Evolutionary conservation across 805 yeast genomes (phyloP).

Genomic region (Candida maltosa): DNA sequence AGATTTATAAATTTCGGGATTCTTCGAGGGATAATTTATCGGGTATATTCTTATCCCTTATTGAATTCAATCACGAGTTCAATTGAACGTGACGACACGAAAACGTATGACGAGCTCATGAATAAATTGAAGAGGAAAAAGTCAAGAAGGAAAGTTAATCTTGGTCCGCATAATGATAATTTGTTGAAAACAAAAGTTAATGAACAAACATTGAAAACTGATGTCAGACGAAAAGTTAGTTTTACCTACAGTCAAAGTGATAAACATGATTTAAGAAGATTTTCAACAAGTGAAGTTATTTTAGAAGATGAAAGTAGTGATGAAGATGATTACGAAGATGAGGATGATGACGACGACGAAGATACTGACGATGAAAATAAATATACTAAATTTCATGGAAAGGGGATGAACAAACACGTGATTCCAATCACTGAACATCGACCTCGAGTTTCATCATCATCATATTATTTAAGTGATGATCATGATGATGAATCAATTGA

Average conservation of each 20-base stretch:
- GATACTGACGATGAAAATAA: constrained; percentile 2
- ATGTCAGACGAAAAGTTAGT: constrained; percentile 29
- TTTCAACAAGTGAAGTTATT: constrained; percentile 9
- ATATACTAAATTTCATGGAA: not conserved
- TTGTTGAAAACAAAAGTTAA: constrained; percentile 18
- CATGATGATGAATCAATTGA: constrained; percentile 6
- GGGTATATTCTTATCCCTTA: constrained; percentile 77
- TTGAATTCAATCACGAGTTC: constrained; percentile 38
- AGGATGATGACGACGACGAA: constrained; percentile 14
- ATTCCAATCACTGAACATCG: constrained; percentile 2
- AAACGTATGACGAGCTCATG: constrained; percentile 6
- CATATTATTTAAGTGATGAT: constrained; percentile 1
- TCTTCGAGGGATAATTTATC: constrained; percentile 72
- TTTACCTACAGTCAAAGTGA: constrained; percentile 19
- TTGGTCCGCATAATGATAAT: constrained; percentile 6
- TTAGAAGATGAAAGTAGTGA: constrained; percentile 10
- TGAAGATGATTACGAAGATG: constrained; percentile 12
- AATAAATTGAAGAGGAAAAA: constrained; percentile 2
- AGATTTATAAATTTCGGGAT: constrained; percentile 86
- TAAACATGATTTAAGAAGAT: constrained; percentile 2
- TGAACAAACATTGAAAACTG: constrained; percentile 17
- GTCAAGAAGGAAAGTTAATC: not conserved
- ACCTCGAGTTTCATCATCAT: constrained; percentile 3
- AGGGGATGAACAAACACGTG: not conserved
- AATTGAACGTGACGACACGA: constrained; percentile 23